A percentile compares a stretch with the other conserved stretches of the same genome.
Conservation (phyloP, 129 eudicot species). For the Pulicaria dysenterica region DNA sequence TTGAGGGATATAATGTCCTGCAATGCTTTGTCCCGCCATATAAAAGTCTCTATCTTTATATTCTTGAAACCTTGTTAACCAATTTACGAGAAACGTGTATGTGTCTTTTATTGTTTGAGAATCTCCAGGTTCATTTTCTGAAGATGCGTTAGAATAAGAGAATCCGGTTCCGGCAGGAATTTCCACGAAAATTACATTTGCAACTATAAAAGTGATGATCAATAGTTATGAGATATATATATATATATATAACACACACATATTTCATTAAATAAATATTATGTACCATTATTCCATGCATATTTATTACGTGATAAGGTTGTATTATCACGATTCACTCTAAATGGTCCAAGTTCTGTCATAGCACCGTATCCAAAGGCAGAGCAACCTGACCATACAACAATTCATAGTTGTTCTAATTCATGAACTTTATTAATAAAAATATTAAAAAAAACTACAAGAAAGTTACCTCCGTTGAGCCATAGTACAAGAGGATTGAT, state of each 20-base stretch:
- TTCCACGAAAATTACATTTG: neutral
- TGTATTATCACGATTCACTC: conserved; percentile 48
- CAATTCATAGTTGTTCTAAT: neutral
- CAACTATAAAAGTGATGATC: neutral
- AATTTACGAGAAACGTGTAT: neutral
- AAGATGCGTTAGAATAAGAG: neutral
- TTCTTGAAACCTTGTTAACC: conserved; percentile 1
- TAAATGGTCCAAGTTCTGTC: conserved; percentile 57
- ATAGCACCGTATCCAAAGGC: conserved; percentile 58
- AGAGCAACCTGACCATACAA: conserved; percentile 67
- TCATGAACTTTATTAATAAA: neutral
- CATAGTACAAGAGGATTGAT: conserved; percentile 68
- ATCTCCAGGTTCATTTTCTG: conserved; percentile 42
- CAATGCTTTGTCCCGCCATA: neutral
- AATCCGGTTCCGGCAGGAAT: conserved; percentile 2
- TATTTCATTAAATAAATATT: too few relatives aligned
- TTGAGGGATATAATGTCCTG: conserved; percentile 1
- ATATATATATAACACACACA: too few relatives aligned
- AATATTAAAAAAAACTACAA: neutral
- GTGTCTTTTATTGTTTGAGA: conserved; percentile 5
- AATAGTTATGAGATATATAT: too few relatives aligned
- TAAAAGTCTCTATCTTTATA: conserved; percentile 3
- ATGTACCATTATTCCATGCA: neutral
- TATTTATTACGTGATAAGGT: conserved; percentile 44
- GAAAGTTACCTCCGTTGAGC: conserved; percentile 75